Evolutionary conservation across 2,329 filamentous ascomycete genomes (phyloP).

Genomic region (Fusarium sp.): DNA sequence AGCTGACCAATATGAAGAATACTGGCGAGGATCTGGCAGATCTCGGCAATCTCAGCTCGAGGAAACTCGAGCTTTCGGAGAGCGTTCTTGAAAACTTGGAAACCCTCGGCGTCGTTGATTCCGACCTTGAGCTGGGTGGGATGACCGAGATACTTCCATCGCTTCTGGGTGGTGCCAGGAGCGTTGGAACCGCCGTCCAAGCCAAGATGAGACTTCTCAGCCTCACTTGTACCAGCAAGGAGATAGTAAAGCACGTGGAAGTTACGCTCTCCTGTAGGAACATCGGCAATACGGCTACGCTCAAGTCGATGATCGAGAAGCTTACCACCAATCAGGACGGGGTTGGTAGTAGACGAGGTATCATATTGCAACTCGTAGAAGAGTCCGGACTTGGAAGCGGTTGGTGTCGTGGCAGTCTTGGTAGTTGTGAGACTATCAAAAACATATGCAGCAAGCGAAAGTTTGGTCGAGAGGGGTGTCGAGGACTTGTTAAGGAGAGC

Average conservation of each 20-base stretch:
- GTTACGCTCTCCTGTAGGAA: conserved; percentile 95
- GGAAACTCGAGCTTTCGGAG: conserved; percentile 95
- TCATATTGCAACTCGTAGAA: conserved; percentile 99
- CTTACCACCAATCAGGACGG: conserved; percentile 93
- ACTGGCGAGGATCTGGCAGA: conserved; percentile 92
- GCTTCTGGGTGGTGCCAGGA: conserved; percentile 73
- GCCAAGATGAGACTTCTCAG: conserved; percentile 89
- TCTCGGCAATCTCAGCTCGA: conserved; percentile 92
- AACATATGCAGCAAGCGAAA: conserved; percentile 93
- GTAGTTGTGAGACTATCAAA: conserved; percentile 98
- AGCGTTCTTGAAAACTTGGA: conserved; percentile 97
- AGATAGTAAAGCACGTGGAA: conserved; percentile 98
- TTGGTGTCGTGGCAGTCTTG: conserved; percentile 95
- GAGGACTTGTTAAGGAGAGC: conserved; percentile 90
- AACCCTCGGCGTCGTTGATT: conserved; percentile 95
- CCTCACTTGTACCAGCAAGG: conserved; percentile 88
- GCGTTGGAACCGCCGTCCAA: conserved; percentile 65
- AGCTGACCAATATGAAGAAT: conserved; percentile 99
- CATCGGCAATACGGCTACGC: conserved; percentile 89
- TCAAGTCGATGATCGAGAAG: conserved; percentile 94
- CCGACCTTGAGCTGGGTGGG: conserved; percentile 97
- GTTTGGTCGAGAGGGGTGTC: conserved; percentile 92
- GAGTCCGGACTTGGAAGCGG: conserved; percentile 93
- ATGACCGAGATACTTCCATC: conserved; percentile 97
- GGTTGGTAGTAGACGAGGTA: conserved; percentile 85